These are phyloP conservation scores for Penicillium maclennaniae DNA, from an alignment of 495 filamentous ascomycete species.

Conservation along the genomic window DNA sequence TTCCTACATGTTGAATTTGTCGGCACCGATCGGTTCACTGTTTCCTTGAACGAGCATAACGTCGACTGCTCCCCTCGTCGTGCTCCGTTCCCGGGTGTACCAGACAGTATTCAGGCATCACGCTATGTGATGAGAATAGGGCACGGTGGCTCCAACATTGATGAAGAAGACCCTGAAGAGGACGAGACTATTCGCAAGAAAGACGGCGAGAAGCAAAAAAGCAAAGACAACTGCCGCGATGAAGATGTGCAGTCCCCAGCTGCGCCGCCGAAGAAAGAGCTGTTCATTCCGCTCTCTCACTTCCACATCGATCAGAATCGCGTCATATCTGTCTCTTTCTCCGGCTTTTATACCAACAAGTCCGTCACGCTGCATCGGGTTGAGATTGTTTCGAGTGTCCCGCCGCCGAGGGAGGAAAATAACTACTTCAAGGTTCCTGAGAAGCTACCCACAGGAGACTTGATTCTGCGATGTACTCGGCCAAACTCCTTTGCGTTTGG, in stretches of 20 bases:
- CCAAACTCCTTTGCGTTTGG: slow-evolving; percentile 77
- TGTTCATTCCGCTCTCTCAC: slow-evolving; percentile 73
- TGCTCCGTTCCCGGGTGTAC: slow-evolving; percentile 68
- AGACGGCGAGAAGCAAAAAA: slow-evolving; percentile 15
- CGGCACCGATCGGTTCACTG: slow-evolving; percentile 62
- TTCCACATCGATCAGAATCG: slow-evolving; percentile 62
- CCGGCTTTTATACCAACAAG: slow-evolving; percentile 60
- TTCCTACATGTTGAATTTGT: slow-evolving; percentile 71
- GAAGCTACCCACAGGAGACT: slow-evolving; percentile 59
- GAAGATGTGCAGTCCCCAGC: slow-evolving; percentile 3
- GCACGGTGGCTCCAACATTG: not conserved
- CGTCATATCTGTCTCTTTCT: slow-evolving; percentile 61
- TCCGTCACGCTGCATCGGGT: slow-evolving; percentile 54
- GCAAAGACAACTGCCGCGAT: not conserved
- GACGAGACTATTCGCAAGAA: not conserved
- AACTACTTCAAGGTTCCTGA: slow-evolving; percentile 47
- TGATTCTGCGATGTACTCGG: slow-evolving; percentile 63
- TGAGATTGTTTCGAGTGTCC: slow-evolving; percentile 56
- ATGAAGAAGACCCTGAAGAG: slow-evolving; percentile 1
- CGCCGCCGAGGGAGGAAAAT: slow-evolving; percentile 30
- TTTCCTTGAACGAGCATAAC: slow-evolving; percentile 73
- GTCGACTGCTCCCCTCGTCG: slow-evolving; percentile 52
- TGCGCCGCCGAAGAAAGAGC: slow-evolving; percentile 38
- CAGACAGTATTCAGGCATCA: slow-evolving; percentile 67
- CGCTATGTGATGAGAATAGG: slow-evolving; percentile 46